phyloP scores from a whole-genome alignment of 2,329 filamentous ascomycete genomes.

The Colletotrichum destructivum region DNA sequence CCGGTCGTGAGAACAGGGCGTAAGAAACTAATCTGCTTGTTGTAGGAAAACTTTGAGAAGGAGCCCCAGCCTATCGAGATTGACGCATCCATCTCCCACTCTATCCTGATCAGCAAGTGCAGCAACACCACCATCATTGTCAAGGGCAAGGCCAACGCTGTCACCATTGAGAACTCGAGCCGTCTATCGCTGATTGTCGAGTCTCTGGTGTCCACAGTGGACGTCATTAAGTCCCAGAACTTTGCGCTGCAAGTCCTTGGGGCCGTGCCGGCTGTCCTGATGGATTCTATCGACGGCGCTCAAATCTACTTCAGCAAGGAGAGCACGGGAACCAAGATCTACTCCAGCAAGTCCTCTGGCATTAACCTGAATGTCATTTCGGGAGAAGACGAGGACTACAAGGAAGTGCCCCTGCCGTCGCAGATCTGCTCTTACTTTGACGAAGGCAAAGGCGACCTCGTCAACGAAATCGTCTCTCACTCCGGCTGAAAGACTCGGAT shows the following conservation, averaged over 20 bases:
- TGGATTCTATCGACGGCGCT: conserved; percentile 95
- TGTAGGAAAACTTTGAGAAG: conserved; percentile 90
- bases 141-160: conserved; percentile 95
- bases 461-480: conserved; percentile 97
- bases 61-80: conserved; percentile 82
- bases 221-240: conserved; percentile 95
- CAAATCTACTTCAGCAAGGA: conserved; percentile 89
- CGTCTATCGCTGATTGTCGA: conserved; percentile 90
- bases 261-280: conserved; percentile 85
- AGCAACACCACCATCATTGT: conserved; percentile 92
- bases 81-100: conserved; percentile 86
- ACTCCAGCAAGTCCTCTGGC: conserved; percentile 88
- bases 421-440: conserved; percentile 88
- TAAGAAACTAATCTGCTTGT: not conserved
- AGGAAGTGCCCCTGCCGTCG: conserved; percentile 88
- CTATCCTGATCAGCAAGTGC: conserved; percentile 92
- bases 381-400: conserved; percentile 83
- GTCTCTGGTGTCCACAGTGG: conserved; percentile 89
- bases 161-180: conserved; percentile 92
- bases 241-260: conserved; percentile 95
- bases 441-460: conserved; percentile 78
- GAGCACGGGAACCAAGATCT: conserved; percentile 84
- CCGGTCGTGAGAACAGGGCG: not conserved
- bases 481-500: conserved; percentile 71
- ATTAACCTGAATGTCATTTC: conserved; percentile 89